Percentiles rank a stretch among this genome's conserved stretches.
Evolutionary conservation across 495 filamentous ascomycete genomes (phyloP).

Genomic region (Lineolata rhizophorae): DNA sequence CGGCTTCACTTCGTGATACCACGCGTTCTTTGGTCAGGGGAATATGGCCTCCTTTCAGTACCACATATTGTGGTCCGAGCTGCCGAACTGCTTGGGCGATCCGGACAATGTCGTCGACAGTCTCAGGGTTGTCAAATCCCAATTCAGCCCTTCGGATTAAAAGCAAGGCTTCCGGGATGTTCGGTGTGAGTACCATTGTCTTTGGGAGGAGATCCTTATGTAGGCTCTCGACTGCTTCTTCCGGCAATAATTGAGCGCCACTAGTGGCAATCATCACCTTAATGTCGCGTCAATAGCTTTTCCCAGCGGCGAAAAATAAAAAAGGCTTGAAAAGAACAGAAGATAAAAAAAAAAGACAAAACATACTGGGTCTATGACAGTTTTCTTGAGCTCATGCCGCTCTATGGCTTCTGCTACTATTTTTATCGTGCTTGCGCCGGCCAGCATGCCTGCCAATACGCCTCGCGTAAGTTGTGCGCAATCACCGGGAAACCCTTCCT

Average conservation of each 20-base stretch:
- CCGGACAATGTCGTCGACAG: slow-evolving; percentile 35
- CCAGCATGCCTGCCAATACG: slow-evolving; percentile 55
- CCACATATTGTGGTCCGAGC: slow-evolving; percentile 55
- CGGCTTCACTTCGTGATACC: slow-evolving; percentile 28
- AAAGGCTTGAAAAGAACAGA: too few relatives aligned
- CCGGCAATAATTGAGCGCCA: slow-evolving; percentile 52
- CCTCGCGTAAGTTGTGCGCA: background rate
- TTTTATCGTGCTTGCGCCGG: slow-evolving; percentile 52
- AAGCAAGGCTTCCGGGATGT: slow-evolving; percentile 68
- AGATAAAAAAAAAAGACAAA: too few relatives aligned
- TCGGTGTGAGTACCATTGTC: slow-evolving; percentile 70
- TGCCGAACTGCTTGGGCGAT: slow-evolving; percentile 43
- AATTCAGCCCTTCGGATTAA: slow-evolving; percentile 39
- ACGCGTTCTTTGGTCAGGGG: slow-evolving; percentile 43
- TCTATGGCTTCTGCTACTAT: slow-evolving; percentile 46
- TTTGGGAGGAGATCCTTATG: slow-evolving; percentile 47
- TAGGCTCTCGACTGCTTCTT: slow-evolving; percentile 41
- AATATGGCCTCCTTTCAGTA: slow-evolving; percentile 86
- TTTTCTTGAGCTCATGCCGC: slow-evolving; percentile 31
- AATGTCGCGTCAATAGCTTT: background rate
- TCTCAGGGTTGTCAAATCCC: slow-evolving; percentile 25
- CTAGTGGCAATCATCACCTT: slow-evolving; percentile 92
- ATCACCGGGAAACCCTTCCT: background rate
- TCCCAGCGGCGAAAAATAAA: too few relatives aligned
- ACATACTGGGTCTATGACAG: slow-evolving; percentile 69